Evolutionary conservation across 2,329 filamentous ascomycete species (phyloP).

Genomic region (Aspergillus proliferans): DNA sequence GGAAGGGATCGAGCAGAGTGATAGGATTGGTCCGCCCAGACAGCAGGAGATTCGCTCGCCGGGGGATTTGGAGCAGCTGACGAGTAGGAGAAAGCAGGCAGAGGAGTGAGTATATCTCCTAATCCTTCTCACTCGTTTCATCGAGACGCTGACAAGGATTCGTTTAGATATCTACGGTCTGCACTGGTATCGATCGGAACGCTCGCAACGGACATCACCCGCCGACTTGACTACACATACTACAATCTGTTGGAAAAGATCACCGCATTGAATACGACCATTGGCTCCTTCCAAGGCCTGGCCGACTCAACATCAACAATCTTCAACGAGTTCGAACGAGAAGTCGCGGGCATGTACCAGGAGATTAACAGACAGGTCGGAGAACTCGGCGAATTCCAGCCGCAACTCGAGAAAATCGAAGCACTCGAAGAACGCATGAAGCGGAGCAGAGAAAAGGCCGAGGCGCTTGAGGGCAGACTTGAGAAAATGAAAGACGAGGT

Average conservation of each 20-base stretch:
- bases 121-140: background rate
- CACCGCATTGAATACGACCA: conserved; percentile 33
- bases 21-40: conserved; percentile 21
- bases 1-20: conserved; percentile 20
- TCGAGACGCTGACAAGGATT: background rate
- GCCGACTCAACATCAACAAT: conserved; percentile 30
- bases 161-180: conserved; percentile 24
- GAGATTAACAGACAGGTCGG: conserved; percentile 33
- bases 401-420: conserved; percentile 32
- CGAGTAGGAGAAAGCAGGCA: conserved; percentile 67
- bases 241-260: conserved; percentile 43
- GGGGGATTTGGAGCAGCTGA: conserved; percentile 31
- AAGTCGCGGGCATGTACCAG: conserved; percentile 29
- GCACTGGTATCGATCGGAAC: conserved; percentile 32
- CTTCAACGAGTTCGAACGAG: conserved; percentile 33
- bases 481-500: conserved; percentile 34
- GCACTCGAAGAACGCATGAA: conserved; percentile 36
- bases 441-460: conserved; percentile 27
- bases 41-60: conserved; percentile 25
- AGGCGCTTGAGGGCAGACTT: conserved; percentile 32
- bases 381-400: conserved; percentile 32
- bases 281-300: conserved; percentile 38
- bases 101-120: conserved; percentile 58
- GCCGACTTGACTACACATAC: conserved; percentile 43
- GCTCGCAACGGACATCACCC: conserved; percentile 38